A percentile compares a stretch with the other conserved stretches of the same genome.
These are phyloP conservation scores for Tuctoria greenei DNA, from an alignment of 176 grass and related monocot genomes.

Conservation along the genomic window DNA sequence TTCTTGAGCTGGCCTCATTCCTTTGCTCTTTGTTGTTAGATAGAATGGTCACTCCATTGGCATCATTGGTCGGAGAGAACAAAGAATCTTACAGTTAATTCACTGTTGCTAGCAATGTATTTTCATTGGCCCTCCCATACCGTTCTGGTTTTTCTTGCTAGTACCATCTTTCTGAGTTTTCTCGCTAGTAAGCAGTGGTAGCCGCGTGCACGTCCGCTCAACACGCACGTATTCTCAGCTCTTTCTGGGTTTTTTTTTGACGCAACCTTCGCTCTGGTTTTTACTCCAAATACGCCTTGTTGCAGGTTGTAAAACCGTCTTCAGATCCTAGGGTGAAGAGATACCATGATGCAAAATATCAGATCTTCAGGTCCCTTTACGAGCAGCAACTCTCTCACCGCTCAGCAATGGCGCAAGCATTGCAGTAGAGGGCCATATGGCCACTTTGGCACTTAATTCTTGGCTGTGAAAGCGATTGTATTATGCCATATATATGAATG, in stretches of 20 bases:
- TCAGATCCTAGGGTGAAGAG: constrained; percentile 78
- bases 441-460: not conserved
- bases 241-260: no score
- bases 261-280: no score
- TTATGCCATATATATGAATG: not conserved
- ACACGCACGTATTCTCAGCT: not conserved
- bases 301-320: constrained; percentile 73
- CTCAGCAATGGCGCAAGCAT: constrained; percentile 58
- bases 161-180: not conserved
- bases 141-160: no score
- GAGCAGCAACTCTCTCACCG: constrained; percentile 74
- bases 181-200: not conserved
- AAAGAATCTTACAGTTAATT: not conserved
- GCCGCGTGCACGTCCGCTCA: not conserved
- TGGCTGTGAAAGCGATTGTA: not conserved
- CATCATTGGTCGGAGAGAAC: not conserved
- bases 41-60: not conserved
- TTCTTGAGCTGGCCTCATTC: constrained; percentile 7
- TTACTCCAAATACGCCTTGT: constrained; percentile 16
- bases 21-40: not conserved
- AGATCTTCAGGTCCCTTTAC: constrained; percentile 83
- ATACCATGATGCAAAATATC: constrained; percentile 85
- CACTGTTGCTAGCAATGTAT: not conserved
- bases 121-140: not conserved
- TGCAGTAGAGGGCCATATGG: constrained; percentile 49